Evolutionary conservation across 2,329 filamentous ascomycete genomes (phyloP).

Genomic region (Colletotrichum acutatum): DNA sequence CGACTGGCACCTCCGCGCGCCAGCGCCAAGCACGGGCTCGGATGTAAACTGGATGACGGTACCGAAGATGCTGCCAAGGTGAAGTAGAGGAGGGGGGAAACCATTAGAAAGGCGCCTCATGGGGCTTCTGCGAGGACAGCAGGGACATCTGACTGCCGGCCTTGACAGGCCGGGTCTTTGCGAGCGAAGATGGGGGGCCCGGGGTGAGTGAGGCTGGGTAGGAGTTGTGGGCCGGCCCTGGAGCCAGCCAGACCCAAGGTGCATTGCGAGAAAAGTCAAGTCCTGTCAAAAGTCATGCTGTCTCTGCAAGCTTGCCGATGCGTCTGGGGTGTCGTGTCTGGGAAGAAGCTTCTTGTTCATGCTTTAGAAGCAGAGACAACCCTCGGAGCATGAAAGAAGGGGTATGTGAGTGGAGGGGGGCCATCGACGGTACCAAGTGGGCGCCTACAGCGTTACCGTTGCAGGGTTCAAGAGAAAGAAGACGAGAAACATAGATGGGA

Average conservation of each 20-base stretch:
- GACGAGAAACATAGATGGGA: constrained; percentile 27
- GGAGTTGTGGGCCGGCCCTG: background rate
- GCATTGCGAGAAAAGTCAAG: constrained; percentile 24
- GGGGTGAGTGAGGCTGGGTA: too few species aligned
- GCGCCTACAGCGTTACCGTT: background rate
- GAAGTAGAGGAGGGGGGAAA: background rate
- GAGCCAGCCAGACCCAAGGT: constrained; percentile 12
- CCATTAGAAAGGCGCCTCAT: background rate
- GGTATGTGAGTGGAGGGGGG: constrained; percentile 3
- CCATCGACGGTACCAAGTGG: constrained; percentile 21
- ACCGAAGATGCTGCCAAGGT: background rate
- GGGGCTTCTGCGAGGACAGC: constrained; percentile 9
- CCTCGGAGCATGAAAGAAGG: constrained; percentile 21
- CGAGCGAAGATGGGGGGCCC: background rate
- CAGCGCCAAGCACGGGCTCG: constrained; percentile 17
- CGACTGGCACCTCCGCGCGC: constrained; percentile 17
- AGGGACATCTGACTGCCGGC: constrained; percentile 6
- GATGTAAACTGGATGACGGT: constrained; percentile 16
- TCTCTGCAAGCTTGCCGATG: constrained; percentile 16
- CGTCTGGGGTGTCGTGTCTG: constrained; percentile 29
- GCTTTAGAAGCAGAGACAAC: constrained; percentile 24
- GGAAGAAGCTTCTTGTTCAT: constrained; percentile 29
- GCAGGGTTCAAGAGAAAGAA: background rate
- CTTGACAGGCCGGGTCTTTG: constrained; percentile 11
- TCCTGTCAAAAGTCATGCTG: constrained; percentile 26